Conservation (phyloP, 257 asterid species). For the Gardenia jasminoides region DNA sequence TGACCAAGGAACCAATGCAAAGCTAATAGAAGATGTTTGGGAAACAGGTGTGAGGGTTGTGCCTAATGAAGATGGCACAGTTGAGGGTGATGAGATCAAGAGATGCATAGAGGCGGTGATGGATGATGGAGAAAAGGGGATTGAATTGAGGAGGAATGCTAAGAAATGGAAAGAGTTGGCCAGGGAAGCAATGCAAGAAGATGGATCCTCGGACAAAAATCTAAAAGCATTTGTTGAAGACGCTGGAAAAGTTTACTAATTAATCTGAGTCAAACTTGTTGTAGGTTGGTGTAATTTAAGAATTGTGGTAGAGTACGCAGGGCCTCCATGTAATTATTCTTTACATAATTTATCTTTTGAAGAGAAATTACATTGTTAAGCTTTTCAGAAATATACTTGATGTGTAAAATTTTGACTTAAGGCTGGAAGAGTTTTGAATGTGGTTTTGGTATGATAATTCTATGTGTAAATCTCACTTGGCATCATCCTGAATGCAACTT, state of each 20-base stretch:
- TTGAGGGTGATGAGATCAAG: slow-evolving; percentile 19
- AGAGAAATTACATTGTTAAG: too few relatives aligned
- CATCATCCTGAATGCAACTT: too few relatives aligned
- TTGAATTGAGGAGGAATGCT: slow-evolving; percentile 16
- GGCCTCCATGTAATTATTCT: too few relatives aligned
- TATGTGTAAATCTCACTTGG: too few relatives aligned
- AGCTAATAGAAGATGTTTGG: slow-evolving; percentile 26
- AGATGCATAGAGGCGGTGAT: slow-evolving; percentile 28
- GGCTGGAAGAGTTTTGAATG: too few relatives aligned
- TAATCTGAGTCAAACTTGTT: background rate
- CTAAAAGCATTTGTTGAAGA: slow-evolving; percentile 13
- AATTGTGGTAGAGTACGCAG: too few relatives aligned
- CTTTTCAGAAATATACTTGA: too few relatives aligned
- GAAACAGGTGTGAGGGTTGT: slow-evolving; percentile 14
- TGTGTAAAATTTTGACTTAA: too few relatives aligned
- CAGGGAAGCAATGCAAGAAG: slow-evolving; percentile 23
- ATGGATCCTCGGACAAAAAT: slow-evolving; percentile 25
- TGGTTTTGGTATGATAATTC: too few relatives aligned
- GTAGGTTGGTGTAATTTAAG: background rate
- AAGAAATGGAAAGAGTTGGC: slow-evolving; percentile 26
- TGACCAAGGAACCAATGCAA: slow-evolving; percentile 20
- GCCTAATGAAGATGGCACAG: slow-evolving; percentile 17
- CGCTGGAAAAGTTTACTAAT: background rate
- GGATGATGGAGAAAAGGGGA: slow-evolving; percentile 7
- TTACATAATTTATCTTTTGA: too few relatives aligned